A percentile compares a stretch with the other conserved stretches of the same genome.
Conservation (phyloP, 2,329 filamentous ascomycete genomes). For the Colletotrichum chlorophyti region DNA sequence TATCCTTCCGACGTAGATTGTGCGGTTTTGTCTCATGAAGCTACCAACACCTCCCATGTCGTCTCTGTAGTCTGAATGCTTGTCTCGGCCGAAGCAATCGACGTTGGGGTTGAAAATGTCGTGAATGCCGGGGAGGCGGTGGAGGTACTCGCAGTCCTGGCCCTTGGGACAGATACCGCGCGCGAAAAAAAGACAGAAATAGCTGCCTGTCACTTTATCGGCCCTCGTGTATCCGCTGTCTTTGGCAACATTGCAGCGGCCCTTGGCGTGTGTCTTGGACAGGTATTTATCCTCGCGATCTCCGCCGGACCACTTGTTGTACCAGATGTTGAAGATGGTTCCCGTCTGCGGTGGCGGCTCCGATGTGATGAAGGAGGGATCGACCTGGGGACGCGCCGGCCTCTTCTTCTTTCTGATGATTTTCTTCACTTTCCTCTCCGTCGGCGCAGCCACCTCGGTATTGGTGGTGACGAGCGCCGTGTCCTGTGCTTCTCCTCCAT, state of each 20-base stretch:
- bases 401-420: constrained; percentile 90
- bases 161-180: constrained; percentile 77
- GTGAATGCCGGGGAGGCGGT: constrained; percentile 83
- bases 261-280: constrained; percentile 80
- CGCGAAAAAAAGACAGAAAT: constrained; percentile 89
- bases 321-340: constrained; percentile 98
- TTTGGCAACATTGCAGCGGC: constrained; percentile 82
- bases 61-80: constrained; percentile 90
- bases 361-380: constrained; percentile 80
- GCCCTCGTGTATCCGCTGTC: constrained; percentile 83
- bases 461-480: constrained; percentile 42
- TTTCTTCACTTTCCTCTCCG: constrained; percentile 79
- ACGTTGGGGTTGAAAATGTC: constrained; percentile 94
- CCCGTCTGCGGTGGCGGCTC: constrained; percentile 92
- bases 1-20: constrained; percentile 91
- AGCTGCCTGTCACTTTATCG: constrained; percentile 78
- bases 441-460: constrained; percentile 53
- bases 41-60: constrained; percentile 97
- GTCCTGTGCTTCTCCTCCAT: constrained; percentile 11
- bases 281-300: constrained; percentile 92
- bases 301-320: constrained; percentile 97
- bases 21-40: constrained; percentile 93
- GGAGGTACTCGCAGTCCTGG: constrained; percentile 92
- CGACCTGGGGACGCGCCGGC: constrained; percentile 89
- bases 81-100: constrained; percentile 94